Conservation (phyloP, 805 yeast species). For the Starmerella roubikii region DNA sequence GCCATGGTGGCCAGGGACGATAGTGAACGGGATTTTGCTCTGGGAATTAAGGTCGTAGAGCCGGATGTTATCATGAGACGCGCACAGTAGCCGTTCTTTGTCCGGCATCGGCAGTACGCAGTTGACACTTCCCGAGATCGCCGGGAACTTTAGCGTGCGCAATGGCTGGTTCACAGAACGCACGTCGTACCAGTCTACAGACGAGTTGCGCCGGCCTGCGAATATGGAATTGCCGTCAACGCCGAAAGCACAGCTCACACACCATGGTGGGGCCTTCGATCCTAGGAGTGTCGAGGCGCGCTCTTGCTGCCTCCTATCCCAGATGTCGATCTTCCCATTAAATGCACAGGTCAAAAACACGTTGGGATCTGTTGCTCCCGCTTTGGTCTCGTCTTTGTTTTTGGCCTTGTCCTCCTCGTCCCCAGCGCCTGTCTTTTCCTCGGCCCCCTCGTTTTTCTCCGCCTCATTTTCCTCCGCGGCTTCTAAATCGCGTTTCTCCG, state of each 20-base stretch:
- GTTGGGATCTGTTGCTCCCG: background rate
- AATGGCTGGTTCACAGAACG: slow-evolving; percentile 34
- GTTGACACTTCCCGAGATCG: slow-evolving; percentile 82
- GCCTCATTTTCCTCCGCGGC: background rate
- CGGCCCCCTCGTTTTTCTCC: background rate
- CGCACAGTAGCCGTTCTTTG: slow-evolving; percentile 65
- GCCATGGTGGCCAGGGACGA: slow-evolving; percentile 94
- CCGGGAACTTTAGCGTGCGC: slow-evolving; percentile 59
- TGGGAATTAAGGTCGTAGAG: slow-evolving; percentile 53
- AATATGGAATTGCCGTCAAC: slow-evolving; percentile 62
- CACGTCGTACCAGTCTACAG: slow-evolving; percentile 46
- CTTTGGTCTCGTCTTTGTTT: background rate
- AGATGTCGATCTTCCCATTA: slow-evolving; percentile 66
- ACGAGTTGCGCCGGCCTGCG: slow-evolving; percentile 80
- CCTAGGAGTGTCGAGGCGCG: slow-evolving; percentile 43
- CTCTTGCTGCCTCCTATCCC: slow-evolving; percentile 54
- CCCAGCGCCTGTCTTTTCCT: background rate
- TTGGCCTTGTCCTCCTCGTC: background rate
- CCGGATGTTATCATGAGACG: slow-evolving; percentile 80
- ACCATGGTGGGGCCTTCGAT: slow-evolving; percentile 79
- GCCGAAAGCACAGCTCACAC: slow-evolving; percentile 75
- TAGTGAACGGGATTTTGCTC: slow-evolving; percentile 54
- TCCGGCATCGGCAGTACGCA: slow-evolving; percentile 71
- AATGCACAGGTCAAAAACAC: slow-evolving; percentile 68
- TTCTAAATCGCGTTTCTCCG: background rate